Base-by-base conservation (phyloP, 805 yeast genomes). In the Blastobotrys chiropterorum region DNA sequence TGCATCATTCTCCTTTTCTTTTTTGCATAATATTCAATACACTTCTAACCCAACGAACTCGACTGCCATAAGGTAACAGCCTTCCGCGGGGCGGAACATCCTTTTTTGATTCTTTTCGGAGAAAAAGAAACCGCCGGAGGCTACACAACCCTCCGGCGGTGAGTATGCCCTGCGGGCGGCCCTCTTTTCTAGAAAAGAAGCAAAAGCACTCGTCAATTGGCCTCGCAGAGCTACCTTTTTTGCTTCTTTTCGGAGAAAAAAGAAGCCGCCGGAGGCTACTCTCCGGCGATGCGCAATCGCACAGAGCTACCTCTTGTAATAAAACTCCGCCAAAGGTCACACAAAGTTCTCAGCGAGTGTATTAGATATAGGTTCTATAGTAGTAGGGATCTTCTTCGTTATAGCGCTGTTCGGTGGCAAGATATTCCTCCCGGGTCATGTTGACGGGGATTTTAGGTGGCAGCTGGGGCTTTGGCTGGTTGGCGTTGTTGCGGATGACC, bases 401-500 rank as follows among this genome's bases (percentile, higher is more conserved):
- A 26, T 26, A 26, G 11, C 11, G 34, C n/a, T 38, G 42, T 19
- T n/a, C 43, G 11, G 50, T 38, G 6, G 59, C 59, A 3, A 22
- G 39, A 48, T 54, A 61, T 51, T 62, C 65, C 8, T 58, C 62
- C 13, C 58, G 53, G 19, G 57, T 56, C 60, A 62, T 58, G 3
- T 62, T 62, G 1, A 58, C 46, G 4, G 65, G 65, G 42, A 62
- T 59, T 51, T 62, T 62, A 3, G 65, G 65, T 2, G 65, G 65
- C 21, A 55, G 47, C 16, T 38, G 41, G 2, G 57, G 58, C 41
- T 48, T 51, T 11, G 42, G 17, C 14, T 38, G 39, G 22, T 21
- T 31, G 14, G 45, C 45, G 42, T 53, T 49, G 21, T 47, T 43
- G 17, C 49, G 52, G 4, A 53, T 44, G 14, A 55, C 57, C n/a